A percentile compares a stretch with the other conserved stretches of the same genome.
phyloP scores from a whole-genome alignment of 2,329 filamentous ascomycete species.

The Penicillium sp. region DNA sequence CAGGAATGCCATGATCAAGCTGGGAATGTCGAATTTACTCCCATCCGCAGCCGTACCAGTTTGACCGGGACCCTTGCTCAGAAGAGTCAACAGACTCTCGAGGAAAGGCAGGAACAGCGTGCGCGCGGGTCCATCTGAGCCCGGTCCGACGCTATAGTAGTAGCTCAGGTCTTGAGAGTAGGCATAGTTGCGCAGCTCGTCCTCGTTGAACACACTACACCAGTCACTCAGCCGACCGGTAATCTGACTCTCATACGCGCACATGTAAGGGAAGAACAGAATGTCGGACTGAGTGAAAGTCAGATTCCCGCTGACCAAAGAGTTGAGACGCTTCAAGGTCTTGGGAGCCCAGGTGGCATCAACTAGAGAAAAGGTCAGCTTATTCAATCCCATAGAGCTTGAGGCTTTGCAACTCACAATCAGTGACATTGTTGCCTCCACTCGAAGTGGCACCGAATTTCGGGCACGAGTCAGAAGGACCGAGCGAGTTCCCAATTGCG shows the following conservation, averaged over 20 bases:
- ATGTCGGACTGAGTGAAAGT: slow-evolving; percentile 58
- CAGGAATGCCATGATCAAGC: slow-evolving; percentile 62
- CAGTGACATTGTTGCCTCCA: slow-evolving; percentile 26
- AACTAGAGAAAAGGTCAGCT: slow-evolving; percentile 7
- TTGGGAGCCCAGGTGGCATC: slow-evolving; percentile 21
- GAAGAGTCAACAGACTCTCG: slow-evolving; percentile 54
- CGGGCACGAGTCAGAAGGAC: slow-evolving; percentile 64
- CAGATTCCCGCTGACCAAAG: slow-evolving; percentile 55
- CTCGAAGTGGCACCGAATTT: slow-evolving; percentile 56
- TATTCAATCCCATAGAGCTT: background rate
- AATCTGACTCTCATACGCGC: slow-evolving; percentile 71
- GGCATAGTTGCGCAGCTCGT: slow-evolving; percentile 65
- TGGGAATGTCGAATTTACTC: slow-evolving; percentile 51
- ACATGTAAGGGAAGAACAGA: slow-evolving; percentile 66
- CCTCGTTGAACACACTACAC: slow-evolving; percentile 63
- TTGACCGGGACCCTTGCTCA: slow-evolving; percentile 56
- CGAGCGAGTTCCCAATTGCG: slow-evolving; percentile 64
- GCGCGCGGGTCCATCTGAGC: slow-evolving; percentile 48
- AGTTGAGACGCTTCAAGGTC: slow-evolving; percentile 52
- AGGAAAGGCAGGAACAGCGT: slow-evolving; percentile 66
- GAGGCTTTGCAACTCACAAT: slow-evolving; percentile 16
- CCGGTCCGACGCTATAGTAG: slow-evolving; percentile 66
- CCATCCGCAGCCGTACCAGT: slow-evolving; percentile 43
- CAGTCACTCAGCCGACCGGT: slow-evolving; percentile 63
- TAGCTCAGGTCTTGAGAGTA: slow-evolving; percentile 70